A percentile compares a stretch with the other conserved stretches of the same genome.
phyloP scores from a whole-genome alignment of 495 filamentous ascomycete genomes.

The Penicillium desertorum region DNA sequence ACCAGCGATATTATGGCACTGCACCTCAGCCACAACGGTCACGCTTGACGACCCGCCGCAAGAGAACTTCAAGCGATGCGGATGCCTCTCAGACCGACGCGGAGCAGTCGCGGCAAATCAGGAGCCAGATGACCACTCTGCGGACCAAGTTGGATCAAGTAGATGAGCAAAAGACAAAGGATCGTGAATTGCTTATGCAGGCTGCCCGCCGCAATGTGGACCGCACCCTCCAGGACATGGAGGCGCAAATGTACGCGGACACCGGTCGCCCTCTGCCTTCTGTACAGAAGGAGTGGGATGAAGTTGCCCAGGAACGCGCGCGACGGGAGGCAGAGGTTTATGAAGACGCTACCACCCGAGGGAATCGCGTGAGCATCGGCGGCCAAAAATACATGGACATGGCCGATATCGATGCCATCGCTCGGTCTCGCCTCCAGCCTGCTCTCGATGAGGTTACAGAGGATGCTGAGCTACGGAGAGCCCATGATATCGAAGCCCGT shows the following conservation, averaged over 20 bases:
- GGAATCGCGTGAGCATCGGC: slow-evolving; percentile 75
- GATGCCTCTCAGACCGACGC: slow-evolving; percentile 62
- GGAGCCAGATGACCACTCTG: slow-evolving; percentile 77
- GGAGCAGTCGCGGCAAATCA: slow-evolving; percentile 66
- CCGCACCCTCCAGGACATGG: slow-evolving; percentile 71
- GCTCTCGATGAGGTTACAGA: slow-evolving; percentile 87
- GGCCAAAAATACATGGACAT: slow-evolving; percentile 76
- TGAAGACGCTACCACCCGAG: slow-evolving; percentile 53
- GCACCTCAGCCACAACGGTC: slow-evolving; percentile 46
- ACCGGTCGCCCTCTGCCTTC: slow-evolving; percentile 73
- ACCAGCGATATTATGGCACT: slow-evolving; percentile 73
- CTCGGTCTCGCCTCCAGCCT: slow-evolving; percentile 77
- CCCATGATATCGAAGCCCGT: slow-evolving; percentile 56
- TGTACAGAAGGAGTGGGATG: slow-evolving; percentile 73
- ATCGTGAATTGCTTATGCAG: slow-evolving; percentile 72
- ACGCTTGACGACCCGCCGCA: slow-evolving; percentile 58
- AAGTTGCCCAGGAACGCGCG: slow-evolving; percentile 65
- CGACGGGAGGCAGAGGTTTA: slow-evolving; percentile 61
- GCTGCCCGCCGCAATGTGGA: slow-evolving; percentile 83
- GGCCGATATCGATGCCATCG: slow-evolving; percentile 77
- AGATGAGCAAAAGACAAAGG: slow-evolving; percentile 71
- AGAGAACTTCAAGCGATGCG: slow-evolving; percentile 69
- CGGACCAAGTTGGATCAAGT: slow-evolving; percentile 65
- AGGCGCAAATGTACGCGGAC: slow-evolving; percentile 71
- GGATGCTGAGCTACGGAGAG: slow-evolving; percentile 65